Base-by-base conservation (phyloP, 495 filamentous ascomycete species). In the Hypoxylon intermedium region DNA sequence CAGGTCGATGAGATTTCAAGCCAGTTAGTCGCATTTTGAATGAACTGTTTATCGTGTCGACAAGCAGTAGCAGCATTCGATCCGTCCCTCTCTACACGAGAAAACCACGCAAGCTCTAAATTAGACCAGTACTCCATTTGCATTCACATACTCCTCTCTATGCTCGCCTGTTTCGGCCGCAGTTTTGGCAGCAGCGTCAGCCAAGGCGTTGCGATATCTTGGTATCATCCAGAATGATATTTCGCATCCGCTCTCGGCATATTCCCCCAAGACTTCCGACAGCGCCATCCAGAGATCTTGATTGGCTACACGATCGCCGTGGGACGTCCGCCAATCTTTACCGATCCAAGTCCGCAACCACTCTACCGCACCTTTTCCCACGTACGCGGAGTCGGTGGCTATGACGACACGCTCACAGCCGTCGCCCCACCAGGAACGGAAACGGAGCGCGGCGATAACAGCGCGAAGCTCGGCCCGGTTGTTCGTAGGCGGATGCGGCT, bases 341-440 rank as follows among this genome's bases (percentile, higher is more conserved):
- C 47, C 15, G 40, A 72, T 49, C 80, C 79, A 81, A 5, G 42
- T 68, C 18, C 54, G 58, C 0, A 74, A 37, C 68, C 72, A 77
- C 12, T 71, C 62, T 1, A 76, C 79, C 1, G 71, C 60, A 1
- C 74, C 71, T 18, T 65, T 59, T 5, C 71, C 67, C 0, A 76
- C 65, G 49, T 81, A 80, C 18, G 72, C 69, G 1, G 75, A 80
- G 51, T 81, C 74, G 1, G 77, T 75, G 16, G 75, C 79, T 31
- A 82, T 67, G 7, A 82, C 72, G 0, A 82, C 13, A 0, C 63
- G 70, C 11, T 56, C 50, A 57, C 70, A 72, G 0, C 71, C 71
- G 50, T 78, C 77, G 12, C 49, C 51, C 21, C 21, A 21, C 75
- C 74, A 78, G 45, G 34, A 6, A 18, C 68, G 63, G 21, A 69